Base-by-base conservation (phyloP, 2,329 filamentous ascomycete genomes). In the Parastagonospora avenae region DNA sequence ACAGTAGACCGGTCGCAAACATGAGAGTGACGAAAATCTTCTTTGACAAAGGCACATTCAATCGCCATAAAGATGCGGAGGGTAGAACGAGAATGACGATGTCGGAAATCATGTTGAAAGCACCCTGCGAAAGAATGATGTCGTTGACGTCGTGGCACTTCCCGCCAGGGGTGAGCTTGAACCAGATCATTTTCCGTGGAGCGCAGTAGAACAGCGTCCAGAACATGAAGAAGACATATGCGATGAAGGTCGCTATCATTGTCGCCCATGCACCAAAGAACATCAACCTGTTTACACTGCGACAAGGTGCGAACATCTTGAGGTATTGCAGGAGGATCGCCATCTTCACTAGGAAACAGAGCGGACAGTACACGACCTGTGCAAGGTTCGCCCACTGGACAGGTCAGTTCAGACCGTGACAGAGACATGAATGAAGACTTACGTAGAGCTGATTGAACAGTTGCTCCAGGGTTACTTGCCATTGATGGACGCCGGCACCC, bases 401-500 rank as follows among this genome's bases (percentile, higher is more conserved):
- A 12, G 12, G 24, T 54, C 32, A 40, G 27, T 27, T 4, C 19
- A 27, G 29, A n/a, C 33, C 8, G 24, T 11, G 4, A 36, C 4
- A 28, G 8, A 16, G 9, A 16, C 19, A n/a, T 1, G 4, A 14
- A 30, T 36, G n/a, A 12, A 1, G 6, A 42, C 53, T 48, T 55
- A 67, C 66, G 32, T 63, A 66, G 12, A 66, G 54, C 38, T 66
- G 64, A 8, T 62, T 50, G 48, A 65, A 65, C 8, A 67, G 48
- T 33, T 67, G 56, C 8, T 50, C 55, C 24, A 63, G 38, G 10
- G 63, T 63, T 8, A 68, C 39, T 50, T 68, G 63, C 66, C 66
- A 68, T 44, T 67, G 64, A 52, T 68, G 66, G 4, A 67, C 64
- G 8, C 66, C 66, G 24, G 63, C 58, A n/a, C 66, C 66, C 57